phyloP scores from a whole-genome alignment of 805 yeast species.

The Metschnikowia vanudenii region DNA sequence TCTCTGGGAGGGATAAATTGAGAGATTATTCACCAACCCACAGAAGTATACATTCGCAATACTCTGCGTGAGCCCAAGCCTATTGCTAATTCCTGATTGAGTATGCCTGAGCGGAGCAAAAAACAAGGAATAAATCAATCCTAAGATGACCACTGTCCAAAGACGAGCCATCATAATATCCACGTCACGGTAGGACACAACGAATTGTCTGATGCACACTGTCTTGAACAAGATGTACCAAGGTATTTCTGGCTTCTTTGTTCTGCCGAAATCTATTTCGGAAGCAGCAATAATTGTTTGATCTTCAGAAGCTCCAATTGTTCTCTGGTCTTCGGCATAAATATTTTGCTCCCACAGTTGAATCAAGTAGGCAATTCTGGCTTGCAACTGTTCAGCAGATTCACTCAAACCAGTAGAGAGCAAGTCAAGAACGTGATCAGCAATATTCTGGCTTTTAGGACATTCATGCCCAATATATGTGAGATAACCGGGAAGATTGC shows the following conservation, averaged over 20 bases:
- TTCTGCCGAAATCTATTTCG: slow-evolving; percentile 28
- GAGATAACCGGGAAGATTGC: slow-evolving; percentile 49
- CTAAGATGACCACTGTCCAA: slow-evolving; percentile 62
- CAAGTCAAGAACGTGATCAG: slow-evolving; percentile 71
- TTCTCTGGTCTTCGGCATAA: slow-evolving; percentile 21
- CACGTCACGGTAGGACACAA: slow-evolving; percentile 36
- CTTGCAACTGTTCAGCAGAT: slow-evolving; percentile 19
- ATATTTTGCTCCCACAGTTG: slow-evolving; percentile 34
- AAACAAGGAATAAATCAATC: slow-evolving; percentile 62
- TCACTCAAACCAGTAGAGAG: slow-evolving; percentile 48
- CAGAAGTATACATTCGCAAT: slow-evolving; percentile 68
- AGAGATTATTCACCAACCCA: slow-evolving; percentile 76
- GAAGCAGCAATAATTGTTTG: not conserved
- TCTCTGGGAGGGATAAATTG: slow-evolving; percentile 72
- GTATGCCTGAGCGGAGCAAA: slow-evolving; percentile 45
- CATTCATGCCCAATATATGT: slow-evolving; percentile 48
- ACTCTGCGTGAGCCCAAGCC: slow-evolving; percentile 77
- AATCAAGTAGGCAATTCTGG: slow-evolving; percentile 27
- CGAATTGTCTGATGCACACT: slow-evolving; percentile 31
- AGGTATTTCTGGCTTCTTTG: slow-evolving; percentile 27
- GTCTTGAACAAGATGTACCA: slow-evolving; percentile 28
- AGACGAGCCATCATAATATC: slow-evolving; percentile 65
- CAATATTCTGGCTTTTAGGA: slow-evolving; percentile 64
- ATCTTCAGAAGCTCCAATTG: not conserved
- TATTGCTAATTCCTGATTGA: slow-evolving; percentile 55